phyloP scores from a whole-genome alignment of 2,329 filamentous ascomycete genomes.

The Ophiosphaerella herpotricha region DNA sequence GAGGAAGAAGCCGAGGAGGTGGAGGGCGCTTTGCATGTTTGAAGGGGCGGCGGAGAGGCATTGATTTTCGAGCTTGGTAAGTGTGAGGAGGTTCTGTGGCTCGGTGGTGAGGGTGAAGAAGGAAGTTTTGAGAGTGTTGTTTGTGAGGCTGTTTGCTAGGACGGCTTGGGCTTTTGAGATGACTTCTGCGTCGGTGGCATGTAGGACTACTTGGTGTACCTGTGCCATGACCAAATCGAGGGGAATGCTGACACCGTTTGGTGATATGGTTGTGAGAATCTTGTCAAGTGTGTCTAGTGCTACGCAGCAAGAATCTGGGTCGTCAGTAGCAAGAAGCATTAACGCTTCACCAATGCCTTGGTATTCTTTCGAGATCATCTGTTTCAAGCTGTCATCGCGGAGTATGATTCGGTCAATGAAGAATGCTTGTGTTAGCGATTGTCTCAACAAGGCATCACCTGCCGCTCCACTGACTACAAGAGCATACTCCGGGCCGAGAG shows the following conservation, averaged over 20 bases:
- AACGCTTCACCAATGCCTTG: slow-evolving; percentile 32
- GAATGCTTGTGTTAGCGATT: slow-evolving; percentile 28
- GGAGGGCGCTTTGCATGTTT: slow-evolving; percentile 36
- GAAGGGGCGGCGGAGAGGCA: slow-evolving; percentile 35
- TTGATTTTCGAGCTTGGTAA: slow-evolving; percentile 32
- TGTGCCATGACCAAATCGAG: slow-evolving; percentile 24
- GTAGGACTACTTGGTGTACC: slow-evolving; percentile 23
- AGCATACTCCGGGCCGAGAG: slow-evolving; percentile 24
- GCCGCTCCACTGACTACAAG: slow-evolving; percentile 10
- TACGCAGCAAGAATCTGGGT: slow-evolving; percentile 33
- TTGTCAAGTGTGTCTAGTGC: slow-evolving; percentile 28
- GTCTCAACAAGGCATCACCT: slow-evolving; percentile 22
- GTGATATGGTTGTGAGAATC: slow-evolving; percentile 14
- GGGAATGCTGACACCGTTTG: slow-evolving; percentile 15
- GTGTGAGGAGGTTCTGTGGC: slow-evolving; percentile 15
- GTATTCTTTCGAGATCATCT: slow-evolving; percentile 18
- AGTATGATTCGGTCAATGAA: slow-evolving; percentile 33
- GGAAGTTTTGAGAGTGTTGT: not conserved
- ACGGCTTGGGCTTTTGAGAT: slow-evolving; percentile 34
- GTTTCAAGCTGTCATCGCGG: slow-evolving; percentile 12
- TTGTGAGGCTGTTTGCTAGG: slow-evolving; percentile 25
- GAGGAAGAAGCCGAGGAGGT: slow-evolving; percentile 39
- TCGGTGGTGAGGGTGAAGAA: slow-evolving; percentile 24
- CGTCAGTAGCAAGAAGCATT: slow-evolving; percentile 22
- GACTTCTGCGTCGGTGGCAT: slow-evolving; percentile 32